Evolutionary conservation across 805 yeast species (phyloP).

Genomic region (Kockiozyma suomiensis): DNA sequence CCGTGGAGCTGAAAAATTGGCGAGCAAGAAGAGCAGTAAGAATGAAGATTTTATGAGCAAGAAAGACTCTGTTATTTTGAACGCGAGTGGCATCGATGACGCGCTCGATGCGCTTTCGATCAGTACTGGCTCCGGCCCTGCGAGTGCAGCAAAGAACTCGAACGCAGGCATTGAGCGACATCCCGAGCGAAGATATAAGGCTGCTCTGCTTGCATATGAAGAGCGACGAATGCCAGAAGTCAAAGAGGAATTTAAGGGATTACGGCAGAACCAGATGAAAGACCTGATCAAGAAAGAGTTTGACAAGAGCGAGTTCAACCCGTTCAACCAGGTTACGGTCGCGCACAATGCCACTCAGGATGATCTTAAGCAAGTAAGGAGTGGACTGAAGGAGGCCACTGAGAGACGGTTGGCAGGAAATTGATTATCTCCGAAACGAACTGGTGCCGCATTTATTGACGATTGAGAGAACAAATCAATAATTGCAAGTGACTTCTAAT

Average conservation of each 20-base stretch:
- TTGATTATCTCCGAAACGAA: too few relatives aligned
- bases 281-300: slow-evolving; percentile 76
- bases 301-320: slow-evolving; percentile 77
- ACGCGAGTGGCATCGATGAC: slow-evolving; percentile 74
- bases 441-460: too few relatives aligned
- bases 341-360: slow-evolving; percentile 61
- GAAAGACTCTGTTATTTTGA: slow-evolving; percentile 46
- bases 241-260: slow-evolving; percentile 76
- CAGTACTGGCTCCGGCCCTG: slow-evolving; percentile 49
- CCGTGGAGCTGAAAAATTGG: slow-evolving; percentile 70
- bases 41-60: slow-evolving; percentile 69
- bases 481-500: too few relatives aligned
- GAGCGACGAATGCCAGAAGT: slow-evolving; percentile 71
- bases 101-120: slow-evolving; percentile 78
- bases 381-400: slow-evolving; percentile 53
- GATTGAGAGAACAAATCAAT: too few relatives aligned
- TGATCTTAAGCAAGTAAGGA: slow-evolving; percentile 53
- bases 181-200: slow-evolving; percentile 86
- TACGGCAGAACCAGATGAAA: slow-evolving; percentile 76
- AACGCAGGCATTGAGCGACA: slow-evolving; percentile 68
- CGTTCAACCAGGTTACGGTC: slow-evolving; percentile 76
- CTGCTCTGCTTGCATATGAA: slow-evolving; percentile 72
- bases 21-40: slow-evolving; percentile 60
- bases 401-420: slow-evolving; percentile 45
- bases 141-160: slow-evolving; percentile 21